Conservation (phyloP, 78 protist species). For the Kipferlia bialata region DNA sequence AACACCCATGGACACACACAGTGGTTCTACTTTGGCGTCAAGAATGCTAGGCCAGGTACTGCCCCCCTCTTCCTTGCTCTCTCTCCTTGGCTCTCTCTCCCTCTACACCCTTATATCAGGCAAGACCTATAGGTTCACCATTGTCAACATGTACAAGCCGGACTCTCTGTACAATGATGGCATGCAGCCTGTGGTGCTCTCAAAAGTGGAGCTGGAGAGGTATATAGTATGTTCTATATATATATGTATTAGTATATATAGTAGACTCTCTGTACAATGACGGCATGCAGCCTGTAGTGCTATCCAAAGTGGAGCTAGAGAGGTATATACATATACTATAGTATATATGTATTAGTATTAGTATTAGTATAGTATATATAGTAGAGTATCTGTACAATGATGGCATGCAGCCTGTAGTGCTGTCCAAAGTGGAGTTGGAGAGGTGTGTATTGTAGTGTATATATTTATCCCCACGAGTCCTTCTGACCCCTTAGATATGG, state of each 20-base stretch:
- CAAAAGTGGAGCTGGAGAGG: background rate
- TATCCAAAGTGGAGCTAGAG: constrained; percentile 4
- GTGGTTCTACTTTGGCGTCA: constrained; percentile 60
- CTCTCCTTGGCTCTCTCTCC: too few relatives aligned
- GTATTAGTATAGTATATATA: too few relatives aligned
- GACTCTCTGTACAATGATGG: constrained; percentile 43
- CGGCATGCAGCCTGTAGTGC: constrained; percentile 53
- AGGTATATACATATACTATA: too few relatives aligned
- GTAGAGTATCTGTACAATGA: constrained; percentile 32
- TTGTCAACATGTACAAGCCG: constrained; percentile 47
- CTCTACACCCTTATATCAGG: too few relatives aligned
- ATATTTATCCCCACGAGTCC: too few relatives aligned
- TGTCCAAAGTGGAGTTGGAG: constrained; percentile 2
- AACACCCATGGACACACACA: constrained; percentile 49
- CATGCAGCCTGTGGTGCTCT: constrained; percentile 43
- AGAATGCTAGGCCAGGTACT: background rate
- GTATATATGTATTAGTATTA: too few relatives aligned
- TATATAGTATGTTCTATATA: too few relatives aligned
- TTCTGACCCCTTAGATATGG: background rate
- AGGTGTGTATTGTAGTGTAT: too few relatives aligned
- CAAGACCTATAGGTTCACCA: constrained; percentile 51
- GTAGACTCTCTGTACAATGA: constrained; percentile 33
- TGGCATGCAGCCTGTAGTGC: constrained; percentile 53
- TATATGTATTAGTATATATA: too few relatives aligned
- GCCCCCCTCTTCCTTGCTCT: too few relatives aligned